A percentile compares a stretch with the other conserved stretches of the same genome.
phyloP scores from a whole-genome alignment of 352 stramenopile species.

The Phytophthora fragariae region DNA sequence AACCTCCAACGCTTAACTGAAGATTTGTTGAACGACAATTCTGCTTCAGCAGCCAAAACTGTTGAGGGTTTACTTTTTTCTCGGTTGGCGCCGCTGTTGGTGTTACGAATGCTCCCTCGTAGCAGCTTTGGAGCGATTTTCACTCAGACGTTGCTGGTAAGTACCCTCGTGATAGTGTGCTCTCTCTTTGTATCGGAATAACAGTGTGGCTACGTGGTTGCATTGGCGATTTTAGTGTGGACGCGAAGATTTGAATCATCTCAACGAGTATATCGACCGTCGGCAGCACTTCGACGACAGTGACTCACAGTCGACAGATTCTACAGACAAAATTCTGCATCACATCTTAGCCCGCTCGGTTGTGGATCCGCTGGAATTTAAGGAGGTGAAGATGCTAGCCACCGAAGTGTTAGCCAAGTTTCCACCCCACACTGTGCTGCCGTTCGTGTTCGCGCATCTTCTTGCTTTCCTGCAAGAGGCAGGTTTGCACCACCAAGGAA shows the following conservation, averaged over 20 bases:
- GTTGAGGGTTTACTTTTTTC: conserved; percentile 70
- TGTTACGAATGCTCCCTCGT: conserved; percentile 68
- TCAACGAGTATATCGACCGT: conserved; percentile 36
- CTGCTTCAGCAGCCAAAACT: conserved; percentile 28
- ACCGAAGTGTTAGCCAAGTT: conserved; percentile 67
- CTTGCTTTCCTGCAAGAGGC: conserved; percentile 52
- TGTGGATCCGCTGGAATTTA: conserved; percentile 76
- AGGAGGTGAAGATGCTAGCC: conserved; percentile 80
- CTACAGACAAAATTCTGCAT: conserved; percentile 36
- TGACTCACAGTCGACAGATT: background rate
- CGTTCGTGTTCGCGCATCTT: conserved; percentile 52
- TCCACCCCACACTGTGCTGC: conserved; percentile 36
- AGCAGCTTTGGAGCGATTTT: conserved; percentile 21
- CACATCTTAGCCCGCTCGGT: conserved; percentile 50
- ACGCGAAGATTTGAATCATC: conserved; percentile 42
- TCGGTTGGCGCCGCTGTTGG: conserved; percentile 61
- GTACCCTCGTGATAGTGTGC: background rate
- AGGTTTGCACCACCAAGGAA: conserved; percentile 3
- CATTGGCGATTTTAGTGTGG: conserved; percentile 26
- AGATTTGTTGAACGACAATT: conserved; percentile 55
- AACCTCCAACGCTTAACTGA: conserved; percentile 53
- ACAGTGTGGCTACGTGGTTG: background rate
- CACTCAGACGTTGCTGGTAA: conserved; percentile 33
- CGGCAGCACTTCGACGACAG: conserved; percentile 13
- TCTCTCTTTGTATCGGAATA: conserved; percentile 4